A percentile compares a stretch with the other conserved stretches of the same genome.
Evolutionary conservation across 2,329 filamentous ascomycete genomes (phyloP).

Genomic region (Nemania sp.): DNA sequence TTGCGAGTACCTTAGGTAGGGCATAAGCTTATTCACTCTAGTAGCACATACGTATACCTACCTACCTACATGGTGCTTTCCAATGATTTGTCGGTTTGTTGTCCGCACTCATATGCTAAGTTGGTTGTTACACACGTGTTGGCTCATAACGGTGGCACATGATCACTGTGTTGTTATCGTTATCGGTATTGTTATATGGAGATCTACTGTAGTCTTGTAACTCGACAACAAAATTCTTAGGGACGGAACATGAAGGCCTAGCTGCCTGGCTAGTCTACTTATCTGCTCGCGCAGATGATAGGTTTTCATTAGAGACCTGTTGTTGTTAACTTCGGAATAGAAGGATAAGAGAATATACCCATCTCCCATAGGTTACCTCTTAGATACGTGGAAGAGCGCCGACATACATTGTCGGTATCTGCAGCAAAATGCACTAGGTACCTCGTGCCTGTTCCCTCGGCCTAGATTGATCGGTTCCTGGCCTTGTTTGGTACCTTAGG

Average conservation of each 20-base stretch:
- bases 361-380: no score
- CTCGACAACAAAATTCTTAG: no score
- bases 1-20: neutral
- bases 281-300: no score
- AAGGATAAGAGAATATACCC: no score
- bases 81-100: slow-evolving; percentile 15
- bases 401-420: slow-evolving; percentile 3
- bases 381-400: neutral
- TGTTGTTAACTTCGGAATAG: no score
- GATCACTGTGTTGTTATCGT: slow-evolving; percentile 4
- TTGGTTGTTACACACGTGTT: slow-evolving; percentile 14
- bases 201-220: no score
- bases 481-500: slow-evolving; percentile 20
- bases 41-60: no score
- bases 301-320: no score
- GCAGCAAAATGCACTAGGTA: neutral
- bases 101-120: neutral
- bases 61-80: neutral
- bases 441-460: slow-evolving; percentile 18
- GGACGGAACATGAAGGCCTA: no score
- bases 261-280: no score
- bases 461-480: slow-evolving; percentile 35
- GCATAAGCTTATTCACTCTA: neutral
- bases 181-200: no score
- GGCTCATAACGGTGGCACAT: slow-evolving; percentile 23